Evolutionary conservation across 139 green algal genomes (phyloP).

Genomic region (Haematococcus sp.): DNA sequence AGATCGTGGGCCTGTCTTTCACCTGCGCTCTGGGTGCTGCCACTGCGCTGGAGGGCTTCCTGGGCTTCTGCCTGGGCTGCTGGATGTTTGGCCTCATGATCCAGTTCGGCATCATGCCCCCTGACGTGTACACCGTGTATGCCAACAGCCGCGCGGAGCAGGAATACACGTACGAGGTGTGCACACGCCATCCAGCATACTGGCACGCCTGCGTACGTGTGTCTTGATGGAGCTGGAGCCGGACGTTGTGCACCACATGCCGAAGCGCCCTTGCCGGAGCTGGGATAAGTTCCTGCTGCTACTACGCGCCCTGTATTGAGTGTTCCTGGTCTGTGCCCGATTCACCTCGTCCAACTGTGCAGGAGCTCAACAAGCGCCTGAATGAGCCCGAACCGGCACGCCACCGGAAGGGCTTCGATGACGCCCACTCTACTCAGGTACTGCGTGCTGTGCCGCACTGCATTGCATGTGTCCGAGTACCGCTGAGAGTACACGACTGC

Average conservation of each 20-base stretch:
- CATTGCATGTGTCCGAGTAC: too few relatives aligned
- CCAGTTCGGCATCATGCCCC: conserved; percentile 36
- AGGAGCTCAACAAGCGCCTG: conserved; percentile 30
- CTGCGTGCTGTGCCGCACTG: too few relatives aligned
- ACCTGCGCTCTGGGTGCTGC: conserved; percentile 15
- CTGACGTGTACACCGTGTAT: conserved; percentile 40
- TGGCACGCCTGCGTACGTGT: too few relatives aligned
- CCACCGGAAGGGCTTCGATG: background rate
- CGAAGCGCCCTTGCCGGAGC: too few relatives aligned
- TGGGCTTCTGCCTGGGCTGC: conserved; percentile 54
- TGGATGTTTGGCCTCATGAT: conserved; percentile 45
- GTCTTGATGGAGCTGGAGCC: too few relatives aligned
- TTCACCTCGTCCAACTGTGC: too few relatives aligned
- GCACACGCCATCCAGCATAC: background rate
- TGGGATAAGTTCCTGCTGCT: too few relatives aligned
- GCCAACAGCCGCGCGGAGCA: conserved; percentile 42
- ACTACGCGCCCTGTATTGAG: too few relatives aligned
- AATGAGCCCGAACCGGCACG: conserved; percentile 12
- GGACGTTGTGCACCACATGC: too few relatives aligned
- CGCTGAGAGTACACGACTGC: too few relatives aligned
- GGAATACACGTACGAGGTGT: conserved; percentile 14
- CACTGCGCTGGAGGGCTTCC: conserved; percentile 35
- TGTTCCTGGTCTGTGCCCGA: too few relatives aligned
- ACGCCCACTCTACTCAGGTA: conserved; percentile 16
- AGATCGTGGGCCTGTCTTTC: conserved; percentile 27